Evolutionary conservation across 495 filamentous ascomycete genomes (phyloP), one percentile per base, ranked within the genome.

Genomic region (Talaromyces adpressus): DNA sequence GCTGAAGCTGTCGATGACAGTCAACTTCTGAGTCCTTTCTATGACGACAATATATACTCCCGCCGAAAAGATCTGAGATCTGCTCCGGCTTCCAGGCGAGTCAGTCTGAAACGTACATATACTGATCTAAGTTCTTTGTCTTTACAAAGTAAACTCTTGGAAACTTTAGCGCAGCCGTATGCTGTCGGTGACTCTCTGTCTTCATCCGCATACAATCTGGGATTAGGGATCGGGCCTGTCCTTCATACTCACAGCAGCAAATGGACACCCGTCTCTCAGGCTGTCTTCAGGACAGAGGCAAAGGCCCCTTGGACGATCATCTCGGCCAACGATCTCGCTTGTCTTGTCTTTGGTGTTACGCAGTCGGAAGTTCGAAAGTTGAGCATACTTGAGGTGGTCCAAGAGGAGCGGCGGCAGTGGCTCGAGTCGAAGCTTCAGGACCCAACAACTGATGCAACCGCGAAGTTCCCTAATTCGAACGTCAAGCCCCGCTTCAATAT

Each of bases 271-370:
- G 90, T 92, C 30, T 89, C 92, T 18, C 95, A 98, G 75, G 94
- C 94, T 45, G 95, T 98, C 58, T 98, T 98, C 69, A 92, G 93
- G 18, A 98, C 94, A 16, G 90, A 95, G 73, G 82, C 90, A 52
- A 82, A 87, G 52, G 81, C 89, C 9, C 95, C 94, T 4, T 98
- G 92, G 90, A 98, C 93, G 2, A 97, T 98, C 62, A 80, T 96
- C 54, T 89, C 93, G 7, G 95, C 94, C n/a, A 98, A 98, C 70
- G 94, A 98, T 72, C 80, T 98, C 36, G 93, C 95, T 16, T 98
- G 94, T 75, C 81, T 98, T 27, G 85, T 98, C 54, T 98, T 98
- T 75, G 94, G 94, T 41, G 91, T 98, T 29, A 95, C 93, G 5
- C 91, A 92, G 70, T 89, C 91, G 8, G 94, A 98, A 75, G 89